Conservation (phyloP, 106 monocot genomes). For the Dioscorea zingiberensis region DNA sequence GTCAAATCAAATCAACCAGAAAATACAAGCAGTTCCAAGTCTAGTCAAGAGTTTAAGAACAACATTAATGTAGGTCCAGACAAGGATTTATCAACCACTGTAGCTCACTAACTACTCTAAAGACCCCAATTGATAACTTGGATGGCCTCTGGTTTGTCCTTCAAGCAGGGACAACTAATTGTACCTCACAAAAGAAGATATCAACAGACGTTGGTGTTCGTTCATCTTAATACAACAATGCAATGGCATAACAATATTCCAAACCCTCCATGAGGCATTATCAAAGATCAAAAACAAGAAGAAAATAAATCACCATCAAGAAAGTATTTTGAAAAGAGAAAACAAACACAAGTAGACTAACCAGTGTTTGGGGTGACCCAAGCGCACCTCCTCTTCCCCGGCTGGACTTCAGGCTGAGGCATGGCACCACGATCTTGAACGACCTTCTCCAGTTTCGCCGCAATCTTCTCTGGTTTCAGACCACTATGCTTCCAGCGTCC, state of each 20-base stretch:
- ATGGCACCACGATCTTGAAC: conserved; percentile 13
- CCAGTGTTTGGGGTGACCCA: conserved; percentile 89
- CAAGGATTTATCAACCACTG: too few species aligned
- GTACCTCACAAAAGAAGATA: neutral
- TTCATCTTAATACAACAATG: too few species aligned
- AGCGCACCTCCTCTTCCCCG: conserved; percentile 64
- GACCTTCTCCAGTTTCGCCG: conserved; percentile 31
- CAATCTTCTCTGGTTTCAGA: conserved; percentile 30
- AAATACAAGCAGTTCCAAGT: too few species aligned
- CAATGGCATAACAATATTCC: too few species aligned
- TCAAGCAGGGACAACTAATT: too few species aligned
- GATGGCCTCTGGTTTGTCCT: too few species aligned
- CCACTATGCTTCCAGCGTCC: conserved; percentile 22
- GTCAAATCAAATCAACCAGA: too few species aligned
- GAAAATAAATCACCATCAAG: neutral
- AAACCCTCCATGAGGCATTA: neutral
- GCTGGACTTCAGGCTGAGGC: conserved; percentile 18
- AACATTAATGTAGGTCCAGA: too few species aligned
- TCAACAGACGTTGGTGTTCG: neutral
- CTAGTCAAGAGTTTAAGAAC: too few species aligned
- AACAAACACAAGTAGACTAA: conserved; percentile 13
- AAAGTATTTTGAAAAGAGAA: neutral
- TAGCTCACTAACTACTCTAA: too few species aligned
- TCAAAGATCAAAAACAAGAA: neutral
- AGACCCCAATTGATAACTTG: too few species aligned